Percentiles rank a stretch among this genome's conserved stretches.
Conservation (phyloP, 2,329 filamentous ascomycete genomes). For the Ascochyta lentis region DNA sequence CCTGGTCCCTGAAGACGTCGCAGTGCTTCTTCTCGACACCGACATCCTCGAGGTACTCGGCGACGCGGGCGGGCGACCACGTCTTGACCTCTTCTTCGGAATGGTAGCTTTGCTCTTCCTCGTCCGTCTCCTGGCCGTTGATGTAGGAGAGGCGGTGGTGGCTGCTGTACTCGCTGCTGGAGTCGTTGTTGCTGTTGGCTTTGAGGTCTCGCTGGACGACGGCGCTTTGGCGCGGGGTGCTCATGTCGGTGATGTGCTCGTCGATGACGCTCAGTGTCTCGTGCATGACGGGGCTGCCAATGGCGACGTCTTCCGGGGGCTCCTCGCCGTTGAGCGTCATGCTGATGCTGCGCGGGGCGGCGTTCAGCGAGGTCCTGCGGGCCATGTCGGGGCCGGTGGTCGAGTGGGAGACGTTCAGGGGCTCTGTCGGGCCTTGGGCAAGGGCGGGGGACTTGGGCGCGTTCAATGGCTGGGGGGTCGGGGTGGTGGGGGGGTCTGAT, state of each 20-base stretch:
- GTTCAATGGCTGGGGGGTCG: conserved; percentile 12
- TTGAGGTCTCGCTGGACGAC: conserved; percentile 50
- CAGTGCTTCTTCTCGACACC: conserved; percentile 91
- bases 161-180: conserved; percentile 88
- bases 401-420: conserved; percentile 38
- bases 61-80: conserved; percentile 84
- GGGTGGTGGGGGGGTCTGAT: conserved; percentile 21
- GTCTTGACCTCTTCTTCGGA: conserved; percentile 74
- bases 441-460: conserved; percentile 21
- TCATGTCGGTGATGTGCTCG: conserved; percentile 92
- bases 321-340: conserved; percentile 44
- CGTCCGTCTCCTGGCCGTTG: conserved; percentile 91
- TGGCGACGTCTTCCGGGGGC: conserved; percentile 52
- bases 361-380: conserved; percentile 34
- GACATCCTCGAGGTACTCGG: conserved; percentile 83
- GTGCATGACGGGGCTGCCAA: conserved; percentile 81
- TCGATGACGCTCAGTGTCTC: conserved; percentile 96
- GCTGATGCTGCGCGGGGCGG: conserved; percentile 42
- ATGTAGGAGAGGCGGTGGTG: conserved; percentile 87
- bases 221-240: conserved; percentile 62
- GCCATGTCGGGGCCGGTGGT: conserved; percentile 19
- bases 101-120: conserved; percentile 79
- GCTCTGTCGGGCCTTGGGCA: conserved; percentile 31
- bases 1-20: conserved; percentile 92
- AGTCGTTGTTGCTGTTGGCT: conserved; percentile 70